A percentile compares a stretch with the other conserved stretches of the same genome.
These are phyloP conservation scores for Alternaria arbusti DNA, from an alignment of 2,329 filamentous ascomycete species.

Conservation along the genomic window DNA sequence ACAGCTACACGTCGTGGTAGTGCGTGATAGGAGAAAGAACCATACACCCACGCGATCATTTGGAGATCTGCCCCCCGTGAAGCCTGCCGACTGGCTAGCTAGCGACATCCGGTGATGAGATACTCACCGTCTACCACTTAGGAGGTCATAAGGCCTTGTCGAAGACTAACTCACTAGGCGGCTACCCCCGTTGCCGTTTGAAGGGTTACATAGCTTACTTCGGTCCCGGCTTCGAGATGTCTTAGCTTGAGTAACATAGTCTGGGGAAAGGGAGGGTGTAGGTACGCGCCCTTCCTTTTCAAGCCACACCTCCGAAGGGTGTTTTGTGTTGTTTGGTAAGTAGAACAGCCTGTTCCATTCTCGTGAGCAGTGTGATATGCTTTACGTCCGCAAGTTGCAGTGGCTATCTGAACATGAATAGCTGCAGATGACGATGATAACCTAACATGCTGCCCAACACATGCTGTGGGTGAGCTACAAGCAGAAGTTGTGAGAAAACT, in stretches of 20 bases:
- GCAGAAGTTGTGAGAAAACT: constrained; percentile 1
- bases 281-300: not conserved
- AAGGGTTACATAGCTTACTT: constrained; percentile 13
- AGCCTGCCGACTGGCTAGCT: not conserved
- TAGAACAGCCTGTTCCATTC: not conserved
- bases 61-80: constrained; percentile 11
- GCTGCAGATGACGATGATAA: not conserved
- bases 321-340: not conserved
- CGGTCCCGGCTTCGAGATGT: constrained; percentile 1
- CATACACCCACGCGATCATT: constrained; percentile 14
- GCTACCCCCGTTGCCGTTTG: constrained; percentile 8
- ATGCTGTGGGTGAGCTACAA: not conserved
- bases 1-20: constrained; percentile 1
- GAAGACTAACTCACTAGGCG: constrained; percentile 5
- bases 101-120: constrained; percentile 19
- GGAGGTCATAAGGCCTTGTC: constrained; percentile 29
- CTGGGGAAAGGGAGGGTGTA: constrained; percentile 9
- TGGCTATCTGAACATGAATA: not conserved
- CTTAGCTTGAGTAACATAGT: constrained; percentile 12
- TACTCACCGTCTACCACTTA: constrained; percentile 10
- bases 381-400: not conserved
- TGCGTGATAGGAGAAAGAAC: constrained; percentile 11
- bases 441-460: not conserved
- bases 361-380: not conserved
- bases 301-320: not conserved